Conservation (phyloP, 345 rosid species). For the Brassica carinata region DNA sequence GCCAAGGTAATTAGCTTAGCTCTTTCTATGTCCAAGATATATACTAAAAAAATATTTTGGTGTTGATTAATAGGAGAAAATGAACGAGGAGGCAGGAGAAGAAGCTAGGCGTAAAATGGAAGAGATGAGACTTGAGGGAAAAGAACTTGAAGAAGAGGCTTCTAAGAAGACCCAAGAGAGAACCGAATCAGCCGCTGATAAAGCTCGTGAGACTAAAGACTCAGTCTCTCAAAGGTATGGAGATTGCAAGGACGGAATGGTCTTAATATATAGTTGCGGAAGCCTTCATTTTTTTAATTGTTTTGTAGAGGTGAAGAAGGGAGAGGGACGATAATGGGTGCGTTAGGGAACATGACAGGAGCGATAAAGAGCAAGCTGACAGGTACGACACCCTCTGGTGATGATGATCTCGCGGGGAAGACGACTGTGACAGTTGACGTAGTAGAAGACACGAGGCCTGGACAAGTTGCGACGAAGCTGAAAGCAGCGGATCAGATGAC, state of each 20-base stretch:
- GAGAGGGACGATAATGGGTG: slow-evolving; percentile 43
- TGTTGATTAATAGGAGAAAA: slow-evolving; percentile 41
- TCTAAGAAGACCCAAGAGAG: slow-evolving; percentile 40
- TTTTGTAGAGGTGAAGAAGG: slow-evolving; percentile 46
- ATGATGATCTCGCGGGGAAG: slow-evolving; percentile 37
- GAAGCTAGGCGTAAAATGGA: slow-evolving; percentile 58
- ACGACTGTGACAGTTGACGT: slow-evolving; percentile 32
- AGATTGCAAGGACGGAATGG: background rate
- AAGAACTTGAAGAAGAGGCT: slow-evolving; percentile 43
- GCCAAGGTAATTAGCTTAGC: slow-evolving; percentile 39
- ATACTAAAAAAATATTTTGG: too few relatives aligned
- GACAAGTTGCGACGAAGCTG: slow-evolving; percentile 40
- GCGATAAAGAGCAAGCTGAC: slow-evolving; percentile 50
- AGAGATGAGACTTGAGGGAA: slow-evolving; percentile 50
- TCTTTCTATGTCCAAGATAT: too few relatives aligned
- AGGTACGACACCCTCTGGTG: slow-evolving; percentile 34
- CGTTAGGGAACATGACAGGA: slow-evolving; percentile 46
- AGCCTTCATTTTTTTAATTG: background rate
- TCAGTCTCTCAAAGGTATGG: background rate
- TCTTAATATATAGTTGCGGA: background rate
- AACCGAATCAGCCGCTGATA: slow-evolving; percentile 43
- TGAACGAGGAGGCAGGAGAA: slow-evolving; percentile 57
- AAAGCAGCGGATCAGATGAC: slow-evolving; percentile 61
- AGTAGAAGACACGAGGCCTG: slow-evolving; percentile 32
- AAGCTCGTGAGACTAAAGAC: slow-evolving; percentile 28